Percentiles rank a stretch among this genome's conserved stretches.
Conservation (phyloP, 2,329 filamentous ascomycete genomes). For the Fusarium cyanostomum region DNA sequence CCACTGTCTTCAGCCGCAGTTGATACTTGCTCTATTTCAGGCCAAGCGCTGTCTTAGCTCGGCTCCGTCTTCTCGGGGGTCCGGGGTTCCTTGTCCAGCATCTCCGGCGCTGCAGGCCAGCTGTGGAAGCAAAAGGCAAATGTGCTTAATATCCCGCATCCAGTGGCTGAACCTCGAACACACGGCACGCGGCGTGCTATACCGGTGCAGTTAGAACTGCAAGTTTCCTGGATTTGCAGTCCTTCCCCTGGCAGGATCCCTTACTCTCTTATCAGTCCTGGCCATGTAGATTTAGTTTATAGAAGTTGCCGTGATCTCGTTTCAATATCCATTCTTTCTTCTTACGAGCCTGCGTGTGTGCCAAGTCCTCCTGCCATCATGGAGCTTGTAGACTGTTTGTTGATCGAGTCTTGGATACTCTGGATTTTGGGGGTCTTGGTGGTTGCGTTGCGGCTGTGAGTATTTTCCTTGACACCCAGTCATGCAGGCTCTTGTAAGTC, state of each 20-base stretch:
- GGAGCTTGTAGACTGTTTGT: slow-evolving; percentile 39
- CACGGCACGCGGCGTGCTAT: too few species aligned
- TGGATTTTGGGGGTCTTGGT: slow-evolving; percentile 41
- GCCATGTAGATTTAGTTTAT: background rate
- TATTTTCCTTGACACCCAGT: background rate
- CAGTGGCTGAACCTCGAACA: background rate
- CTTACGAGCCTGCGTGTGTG: background rate
- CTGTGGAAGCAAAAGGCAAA: background rate
- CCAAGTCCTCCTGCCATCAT: slow-evolving; percentile 21
- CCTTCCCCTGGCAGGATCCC: background rate
- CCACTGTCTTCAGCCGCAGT: too few species aligned
- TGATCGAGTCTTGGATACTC: slow-evolving; percentile 46
- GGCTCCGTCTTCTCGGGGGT: too few species aligned
- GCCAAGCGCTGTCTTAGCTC: too few species aligned
- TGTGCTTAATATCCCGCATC: background rate
- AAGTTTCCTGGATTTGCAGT: background rate
- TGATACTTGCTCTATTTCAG: too few species aligned
- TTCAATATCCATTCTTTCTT: background rate
- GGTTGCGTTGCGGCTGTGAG: slow-evolving; percentile 41
- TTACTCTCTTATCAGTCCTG: background rate
- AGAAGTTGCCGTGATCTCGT: background rate
- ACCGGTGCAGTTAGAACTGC: too few species aligned
- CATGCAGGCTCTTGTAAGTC: background rate
- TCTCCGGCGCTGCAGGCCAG: too few species aligned
- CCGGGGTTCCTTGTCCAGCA: too few species aligned